phyloP scores from a whole-genome alignment of 306 rosid genomes.

The Glycine latifolia region DNA sequence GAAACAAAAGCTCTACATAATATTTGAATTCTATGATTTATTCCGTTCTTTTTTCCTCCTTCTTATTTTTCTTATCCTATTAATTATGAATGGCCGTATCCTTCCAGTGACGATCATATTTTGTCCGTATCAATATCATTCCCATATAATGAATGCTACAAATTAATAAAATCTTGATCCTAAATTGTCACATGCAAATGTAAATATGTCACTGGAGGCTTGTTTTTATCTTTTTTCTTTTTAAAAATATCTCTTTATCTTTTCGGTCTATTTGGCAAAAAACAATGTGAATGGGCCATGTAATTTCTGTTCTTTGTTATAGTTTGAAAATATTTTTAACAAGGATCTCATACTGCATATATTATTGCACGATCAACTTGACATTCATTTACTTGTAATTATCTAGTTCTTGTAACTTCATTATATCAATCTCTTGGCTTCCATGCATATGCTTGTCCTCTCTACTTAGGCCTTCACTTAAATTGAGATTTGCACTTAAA shows the following conservation, averaged over 20 bases:
- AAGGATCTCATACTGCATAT: background rate
- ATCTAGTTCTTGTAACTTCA: background rate
- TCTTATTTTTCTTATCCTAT: background rate
- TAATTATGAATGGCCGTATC: background rate
- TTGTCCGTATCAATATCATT: background rate
- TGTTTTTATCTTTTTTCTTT: no score
- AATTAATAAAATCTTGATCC: background rate
- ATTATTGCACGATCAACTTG: no score
- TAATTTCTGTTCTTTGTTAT: background rate
- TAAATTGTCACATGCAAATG: background rate
- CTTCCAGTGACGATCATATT: background rate
- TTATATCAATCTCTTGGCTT: background rate
- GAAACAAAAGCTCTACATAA: background rate
- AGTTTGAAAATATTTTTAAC: background rate
- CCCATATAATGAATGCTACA: background rate
- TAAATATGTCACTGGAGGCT: no score
- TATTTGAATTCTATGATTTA: background rate
- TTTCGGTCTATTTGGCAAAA: background rate
- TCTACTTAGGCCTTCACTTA: background rate
- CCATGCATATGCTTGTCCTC: background rate
- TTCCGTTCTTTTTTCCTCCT: background rate
- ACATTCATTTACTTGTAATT: background rate
- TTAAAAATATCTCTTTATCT: background rate
- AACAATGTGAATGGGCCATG: background rate
- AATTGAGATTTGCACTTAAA: background rate